phyloP scores from a whole-genome alignment of 2,329 filamentous ascomycete genomes.

The Cordyceps cicadae region DNA sequence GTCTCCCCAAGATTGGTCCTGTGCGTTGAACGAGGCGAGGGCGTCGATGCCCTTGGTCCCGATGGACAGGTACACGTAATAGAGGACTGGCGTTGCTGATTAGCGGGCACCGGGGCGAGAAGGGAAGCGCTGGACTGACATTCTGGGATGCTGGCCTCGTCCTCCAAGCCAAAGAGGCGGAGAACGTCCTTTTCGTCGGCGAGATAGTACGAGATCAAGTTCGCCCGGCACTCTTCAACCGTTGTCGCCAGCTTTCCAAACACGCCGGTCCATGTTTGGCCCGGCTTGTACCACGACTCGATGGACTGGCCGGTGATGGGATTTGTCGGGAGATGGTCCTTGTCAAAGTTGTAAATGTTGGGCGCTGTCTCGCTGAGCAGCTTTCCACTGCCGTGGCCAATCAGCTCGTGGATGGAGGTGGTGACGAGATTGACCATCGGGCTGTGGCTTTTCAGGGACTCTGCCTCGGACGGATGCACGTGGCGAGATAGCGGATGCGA shows the following conservation, averaged over 20 bases:
- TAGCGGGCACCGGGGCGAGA: background rate
- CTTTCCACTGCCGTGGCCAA: slow-evolving; percentile 58
- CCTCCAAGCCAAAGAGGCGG: slow-evolving; percentile 31
- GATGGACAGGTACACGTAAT: background rate
- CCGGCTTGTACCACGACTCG: slow-evolving; percentile 50
- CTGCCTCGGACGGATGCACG: background rate
- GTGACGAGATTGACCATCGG: background rate
- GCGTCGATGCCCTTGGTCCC: background rate
- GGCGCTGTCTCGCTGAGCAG: slow-evolving; percentile 46
- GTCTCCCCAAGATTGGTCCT: slow-evolving; percentile 29
- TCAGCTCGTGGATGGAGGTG: slow-evolving; percentile 48
- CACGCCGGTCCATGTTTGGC: slow-evolving; percentile 54
- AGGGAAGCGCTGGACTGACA: background rate
- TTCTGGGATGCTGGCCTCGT: background rate
- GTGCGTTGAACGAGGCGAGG: background rate
- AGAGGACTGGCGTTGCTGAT: background rate
- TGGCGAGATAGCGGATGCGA: background rate
- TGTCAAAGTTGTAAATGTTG: slow-evolving; percentile 55
- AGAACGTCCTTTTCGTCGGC: slow-evolving; percentile 35
- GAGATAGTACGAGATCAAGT: slow-evolving; percentile 35
- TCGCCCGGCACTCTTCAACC: slow-evolving; percentile 48
- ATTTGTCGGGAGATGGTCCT: slow-evolving; percentile 44
- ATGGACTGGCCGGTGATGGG: slow-evolving; percentile 48
- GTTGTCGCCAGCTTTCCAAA: slow-evolving; percentile 51
- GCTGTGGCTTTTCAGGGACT: background rate